These are phyloP conservation scores for Mytilinidion resinicola DNA, from an alignment of 495 filamentous ascomycete species.

Conservation along the genomic window DNA sequence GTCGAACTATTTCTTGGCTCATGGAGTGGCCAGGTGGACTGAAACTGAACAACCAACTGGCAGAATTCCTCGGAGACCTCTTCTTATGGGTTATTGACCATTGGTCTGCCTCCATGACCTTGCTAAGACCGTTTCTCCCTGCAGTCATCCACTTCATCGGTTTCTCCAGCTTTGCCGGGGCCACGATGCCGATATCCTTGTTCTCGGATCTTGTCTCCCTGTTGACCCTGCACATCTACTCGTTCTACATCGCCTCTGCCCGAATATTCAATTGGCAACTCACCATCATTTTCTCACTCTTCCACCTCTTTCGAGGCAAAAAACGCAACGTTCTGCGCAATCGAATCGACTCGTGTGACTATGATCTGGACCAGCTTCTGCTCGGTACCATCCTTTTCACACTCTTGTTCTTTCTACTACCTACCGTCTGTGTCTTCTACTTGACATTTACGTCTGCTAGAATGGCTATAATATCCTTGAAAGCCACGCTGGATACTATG, in stretches of 20 bases:
- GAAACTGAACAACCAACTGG: slow-evolving; percentile 94
- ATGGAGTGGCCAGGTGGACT: slow-evolving; percentile 97
- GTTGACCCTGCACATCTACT: slow-evolving; percentile 92
- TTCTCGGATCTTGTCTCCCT: slow-evolving; percentile 92
- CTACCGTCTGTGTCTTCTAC: slow-evolving; percentile 94
- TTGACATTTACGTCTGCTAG: slow-evolving; percentile 89
- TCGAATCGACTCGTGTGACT: slow-evolving; percentile 97
- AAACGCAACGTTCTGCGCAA: slow-evolving; percentile 96
- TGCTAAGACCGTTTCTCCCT: slow-evolving; percentile 72
- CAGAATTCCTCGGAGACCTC: slow-evolving; percentile 84
- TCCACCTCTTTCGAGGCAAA: slow-evolving; percentile 96
- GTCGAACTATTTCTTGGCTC: slow-evolving; percentile 87
- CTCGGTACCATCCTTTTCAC: slow-evolving; percentile 97
- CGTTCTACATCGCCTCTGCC: slow-evolving; percentile 93
- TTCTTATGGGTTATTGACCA: slow-evolving; percentile 98
- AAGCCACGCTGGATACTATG: slow-evolving; percentile 81
- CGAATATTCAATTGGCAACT: slow-evolving; percentile 98
- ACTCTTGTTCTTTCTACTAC: slow-evolving; percentile 87
- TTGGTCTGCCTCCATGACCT: slow-evolving; percentile 77
- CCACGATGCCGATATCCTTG: slow-evolving; percentile 92
- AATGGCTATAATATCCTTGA: slow-evolving; percentile 89
- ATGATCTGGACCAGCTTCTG: slow-evolving; percentile 94
- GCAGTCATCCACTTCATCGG: slow-evolving; percentile 88
- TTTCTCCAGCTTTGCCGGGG: slow-evolving; percentile 89
- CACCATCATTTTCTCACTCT: slow-evolving; percentile 89